Conservation (phyloP, 305 asterid genomes). For the Lippia alba region DNA sequence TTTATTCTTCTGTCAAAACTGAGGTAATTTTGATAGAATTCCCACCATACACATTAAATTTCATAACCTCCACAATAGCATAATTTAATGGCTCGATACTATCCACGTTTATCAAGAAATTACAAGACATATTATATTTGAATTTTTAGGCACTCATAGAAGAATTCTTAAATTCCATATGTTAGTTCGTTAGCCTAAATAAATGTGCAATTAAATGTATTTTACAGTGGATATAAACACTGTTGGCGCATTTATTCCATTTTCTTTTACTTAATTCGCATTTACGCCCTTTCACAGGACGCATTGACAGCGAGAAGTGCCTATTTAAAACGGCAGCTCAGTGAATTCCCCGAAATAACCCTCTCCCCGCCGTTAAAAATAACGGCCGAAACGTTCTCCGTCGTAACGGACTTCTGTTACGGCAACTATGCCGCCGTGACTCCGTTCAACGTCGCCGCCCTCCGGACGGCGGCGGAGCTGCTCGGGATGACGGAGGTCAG, state of each 20-base stretch:
- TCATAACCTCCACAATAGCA: too few relatives aligned
- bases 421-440: constrained; percentile 61
- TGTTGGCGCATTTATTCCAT: constrained; percentile 42
- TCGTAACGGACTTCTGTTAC: constrained; percentile 70
- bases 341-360: constrained; percentile 62
- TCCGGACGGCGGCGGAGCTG: constrained; percentile 78
- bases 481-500: constrained; percentile 64
- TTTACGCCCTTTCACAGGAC: constrained; percentile 50
- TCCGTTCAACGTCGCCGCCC: constrained; percentile 78
- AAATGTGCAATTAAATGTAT: constrained; percentile 42
- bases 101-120: too few relatives aligned
- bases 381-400: constrained; percentile 71
- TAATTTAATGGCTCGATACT: too few relatives aligned
- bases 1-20: too few relatives aligned
- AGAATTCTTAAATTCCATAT: constrained; percentile 13
- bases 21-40: too few relatives aligned
- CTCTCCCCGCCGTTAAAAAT: constrained; percentile 84
- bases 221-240: constrained; percentile 33
- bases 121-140: too few relatives aligned
- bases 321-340: constrained; percentile 60
- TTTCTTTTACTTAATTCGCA: neutral
- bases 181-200: constrained; percentile 40
- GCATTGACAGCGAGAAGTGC: constrained; percentile 63
- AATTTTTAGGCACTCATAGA: neutral
- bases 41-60: too few relatives aligned